Base-by-base conservation (phyloP, 495 filamentous ascomycete genomes). In the Hypomontagnella monticulosa region DNA sequence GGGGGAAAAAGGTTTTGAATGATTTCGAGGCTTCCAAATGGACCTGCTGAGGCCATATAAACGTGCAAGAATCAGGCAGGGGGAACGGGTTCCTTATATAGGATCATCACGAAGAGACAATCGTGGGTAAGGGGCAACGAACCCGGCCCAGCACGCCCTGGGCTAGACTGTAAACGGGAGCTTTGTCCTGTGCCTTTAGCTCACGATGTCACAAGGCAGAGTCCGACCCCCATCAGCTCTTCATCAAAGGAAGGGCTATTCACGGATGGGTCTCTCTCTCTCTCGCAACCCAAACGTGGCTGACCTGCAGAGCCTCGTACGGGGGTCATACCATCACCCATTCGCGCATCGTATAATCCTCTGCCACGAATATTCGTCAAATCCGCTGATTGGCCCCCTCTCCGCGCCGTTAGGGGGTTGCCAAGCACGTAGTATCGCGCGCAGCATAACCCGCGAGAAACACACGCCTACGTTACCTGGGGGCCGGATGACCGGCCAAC, bases 341-440 rank as follows among this genome's bases (percentile, higher is more conserved):
- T 58, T 11, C 12, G 2, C n/a, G 50, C 20, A 63, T 61, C 59
- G 66, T 69, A 52, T 69, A 69, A 53, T 48, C 49, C 60, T 43
- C 55, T 63, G 59, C 66, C 66, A 69, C 66, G 66, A 69, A 69
- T 63, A 63, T 40, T 40, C 18, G 11, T 14, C 32, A 9, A 47
- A 4, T 16, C 20, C 6, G 19, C 49, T 63, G 18, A 69, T 69
- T 69, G 66, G 65, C 9, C 37, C 15, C 32, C 32, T 9, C n/a
- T 34, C 23, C 23, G 23, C 23, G 54, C 48, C 48, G 33, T 32
- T 50, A 50, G 65, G 54, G 65, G 36, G 2, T 27, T 38, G 65
- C 59, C 65, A 68, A 68, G 65, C 12, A 49, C 30, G 30, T 49
- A 36, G 58, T 46, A 34, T 32, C 49, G 49, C 3, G 49, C 40